phyloP scores from a whole-genome alignment of 306 rosid species.

The Glycine latifolia region DNA sequence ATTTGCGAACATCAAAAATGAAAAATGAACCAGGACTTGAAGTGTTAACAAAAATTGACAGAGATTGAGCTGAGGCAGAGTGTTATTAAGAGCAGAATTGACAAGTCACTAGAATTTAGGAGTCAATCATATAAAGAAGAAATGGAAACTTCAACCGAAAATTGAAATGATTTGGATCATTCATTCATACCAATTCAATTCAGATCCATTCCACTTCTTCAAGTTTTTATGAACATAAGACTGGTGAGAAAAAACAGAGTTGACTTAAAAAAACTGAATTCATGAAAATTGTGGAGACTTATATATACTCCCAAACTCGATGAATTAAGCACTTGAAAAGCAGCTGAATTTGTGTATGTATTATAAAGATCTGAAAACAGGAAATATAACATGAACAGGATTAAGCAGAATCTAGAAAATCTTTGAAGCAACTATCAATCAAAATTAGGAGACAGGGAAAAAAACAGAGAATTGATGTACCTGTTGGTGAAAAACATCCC shows the following conservation, averaged over 20 bases:
- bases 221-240: slow-evolving; percentile 3
- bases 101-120: slow-evolving; percentile 19
- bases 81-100: slow-evolving; percentile 33
- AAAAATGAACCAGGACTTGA: slow-evolving; percentile 25
- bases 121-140: slow-evolving; percentile 23
- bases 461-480: slow-evolving; percentile 47
- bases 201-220: slow-evolving; percentile 54
- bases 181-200: slow-evolving; percentile 33
- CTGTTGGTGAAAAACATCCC: slow-evolving; percentile 92
- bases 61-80: slow-evolving; percentile 34
- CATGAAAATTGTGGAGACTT: background rate
- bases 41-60: slow-evolving; percentile 10
- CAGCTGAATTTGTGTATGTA: background rate
- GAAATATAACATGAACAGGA: background rate
- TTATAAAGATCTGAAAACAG: slow-evolving; percentile 40
- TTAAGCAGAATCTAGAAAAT: background rate
- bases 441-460: background rate
- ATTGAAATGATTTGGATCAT: slow-evolving; percentile 17
- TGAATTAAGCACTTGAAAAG: slow-evolving; percentile 2
- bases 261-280: slow-evolving; percentile 25
- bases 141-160: slow-evolving; percentile 21
- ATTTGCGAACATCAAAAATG: background rate
- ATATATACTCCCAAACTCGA: slow-evolving; percentile 6
- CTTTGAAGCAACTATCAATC: slow-evolving; percentile 20
- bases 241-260: background rate